phyloP scores from a whole-genome alignment of 1,284 basidiomycete species.

The Rhodotorula sp. region DNA sequence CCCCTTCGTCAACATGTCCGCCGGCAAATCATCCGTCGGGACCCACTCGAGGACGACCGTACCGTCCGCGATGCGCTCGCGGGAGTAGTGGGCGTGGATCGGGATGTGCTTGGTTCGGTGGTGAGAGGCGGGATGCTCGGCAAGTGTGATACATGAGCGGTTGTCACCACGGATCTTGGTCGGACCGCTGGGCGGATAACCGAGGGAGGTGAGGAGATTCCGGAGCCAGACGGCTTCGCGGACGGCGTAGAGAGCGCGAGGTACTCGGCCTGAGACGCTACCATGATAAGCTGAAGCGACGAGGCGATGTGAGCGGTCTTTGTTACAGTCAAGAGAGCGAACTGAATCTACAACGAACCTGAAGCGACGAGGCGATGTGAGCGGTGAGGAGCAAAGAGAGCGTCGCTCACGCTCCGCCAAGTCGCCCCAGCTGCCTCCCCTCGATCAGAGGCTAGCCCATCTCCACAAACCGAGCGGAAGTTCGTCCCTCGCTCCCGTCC shows the following conservation, averaged over 20 bases:
- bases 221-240: conserved; percentile 52
- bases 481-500: too few relatives aligned
- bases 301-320: too few relatives aligned
- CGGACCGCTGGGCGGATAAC: conserved; percentile 23
- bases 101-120: conserved; percentile 47
- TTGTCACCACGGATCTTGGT: conserved; percentile 45
- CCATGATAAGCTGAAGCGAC: too few relatives aligned
- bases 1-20: conserved; percentile 44
- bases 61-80: conserved; percentile 35
- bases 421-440: too few relatives aligned
- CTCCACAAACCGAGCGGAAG: too few relatives aligned
- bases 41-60: conserved; percentile 36
- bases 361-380: too few relatives aligned
- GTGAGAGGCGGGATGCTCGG: conserved; percentile 41
- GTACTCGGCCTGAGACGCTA: conserved; percentile 56
- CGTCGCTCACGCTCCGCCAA: too few relatives aligned
- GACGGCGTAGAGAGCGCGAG: conserved; percentile 54
- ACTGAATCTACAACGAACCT: too few relatives aligned
- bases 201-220: conserved; percentile 43
- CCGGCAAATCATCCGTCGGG: conserved; percentile 29
- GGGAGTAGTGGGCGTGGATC: conserved; percentile 44
- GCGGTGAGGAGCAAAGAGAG: too few relatives aligned
- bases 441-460: too few relatives aligned
- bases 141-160: conserved; percentile 41
- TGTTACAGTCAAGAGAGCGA: too few relatives aligned